A percentile compares a stretch with the other conserved stretches of the same genome.
Evolutionary conservation across 2,329 filamentous ascomycete species (phyloP).

Genomic region (Colletotrichum liaoningense): DNA sequence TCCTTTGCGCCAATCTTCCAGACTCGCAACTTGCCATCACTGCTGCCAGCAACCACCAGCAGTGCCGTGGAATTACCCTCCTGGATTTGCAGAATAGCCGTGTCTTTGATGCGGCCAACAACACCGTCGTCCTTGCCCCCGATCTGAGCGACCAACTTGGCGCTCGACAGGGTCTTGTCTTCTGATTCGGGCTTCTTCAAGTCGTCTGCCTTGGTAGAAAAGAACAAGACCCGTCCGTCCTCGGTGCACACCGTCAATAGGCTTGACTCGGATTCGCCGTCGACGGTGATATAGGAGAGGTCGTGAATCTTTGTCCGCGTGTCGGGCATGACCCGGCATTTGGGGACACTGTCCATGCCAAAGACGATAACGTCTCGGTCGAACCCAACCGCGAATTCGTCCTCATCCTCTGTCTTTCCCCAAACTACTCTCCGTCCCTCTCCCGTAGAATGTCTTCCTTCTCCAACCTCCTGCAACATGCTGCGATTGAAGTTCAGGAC

Average conservation of each 20-base stretch:
- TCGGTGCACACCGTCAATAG: constrained; percentile 86
- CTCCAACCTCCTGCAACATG: constrained; percentile 79
- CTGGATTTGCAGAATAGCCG: constrained; percentile 69
- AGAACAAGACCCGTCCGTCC: constrained; percentile 88
- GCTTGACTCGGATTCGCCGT: constrained; percentile 58
- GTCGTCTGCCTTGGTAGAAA: constrained; percentile 71
- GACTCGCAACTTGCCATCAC: constrained; percentile 85
- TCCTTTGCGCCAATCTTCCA: constrained; percentile 71
- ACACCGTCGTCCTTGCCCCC: constrained; percentile 79
- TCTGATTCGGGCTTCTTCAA: constrained; percentile 47
- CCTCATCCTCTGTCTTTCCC: constrained; percentile 76
- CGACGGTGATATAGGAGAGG: constrained; percentile 75
- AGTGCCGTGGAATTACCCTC: constrained; percentile 52
- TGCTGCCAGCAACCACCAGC: constrained; percentile 80
- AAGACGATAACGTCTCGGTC: constrained; percentile 88
- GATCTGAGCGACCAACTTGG: constrained; percentile 78
- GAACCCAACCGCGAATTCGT: constrained; percentile 91
- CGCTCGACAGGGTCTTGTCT: constrained; percentile 60
- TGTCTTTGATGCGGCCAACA: constrained; percentile 86
- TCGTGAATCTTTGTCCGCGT: constrained; percentile 85
- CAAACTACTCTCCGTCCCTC: constrained; percentile 88
- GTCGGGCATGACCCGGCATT: constrained; percentile 76
- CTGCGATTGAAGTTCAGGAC: constrained; percentile 86
- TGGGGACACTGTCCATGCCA: constrained; percentile 87
- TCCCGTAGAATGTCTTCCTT: constrained; percentile 80